Evolutionary conservation across 192 early-diverging fungal genomes (phyloP).

Genomic region (Coemansia sp.): DNA sequence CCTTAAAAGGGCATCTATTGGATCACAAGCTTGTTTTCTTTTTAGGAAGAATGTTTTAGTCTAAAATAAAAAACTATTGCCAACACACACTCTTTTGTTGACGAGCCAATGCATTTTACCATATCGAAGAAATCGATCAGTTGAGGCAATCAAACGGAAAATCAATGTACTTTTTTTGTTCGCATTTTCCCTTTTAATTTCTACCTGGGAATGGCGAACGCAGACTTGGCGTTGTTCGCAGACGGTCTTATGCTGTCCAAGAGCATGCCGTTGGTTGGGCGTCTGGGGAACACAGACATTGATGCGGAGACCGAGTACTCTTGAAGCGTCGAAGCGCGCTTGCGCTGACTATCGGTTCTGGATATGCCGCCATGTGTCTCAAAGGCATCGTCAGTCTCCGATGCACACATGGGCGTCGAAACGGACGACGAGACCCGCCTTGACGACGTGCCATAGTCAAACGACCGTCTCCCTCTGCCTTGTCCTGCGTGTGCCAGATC

Average conservation of each 20-base stretch:
- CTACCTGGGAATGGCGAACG: not conserved
- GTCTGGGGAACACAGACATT: constrained; percentile 30
- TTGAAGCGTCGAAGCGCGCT: constrained; percentile 51
- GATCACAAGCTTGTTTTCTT: no score
- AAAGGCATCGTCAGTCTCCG: not conserved
- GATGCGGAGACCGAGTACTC: constrained; percentile 22
- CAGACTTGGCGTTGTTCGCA: not conserved
- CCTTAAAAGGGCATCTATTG: not conserved
- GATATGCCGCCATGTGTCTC: not conserved
- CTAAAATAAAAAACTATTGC: not conserved
- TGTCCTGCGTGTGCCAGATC: not conserved
- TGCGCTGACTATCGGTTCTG: constrained; percentile 27
- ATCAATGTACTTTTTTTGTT: not conserved
- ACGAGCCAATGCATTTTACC: no score
- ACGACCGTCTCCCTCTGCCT: not conserved
- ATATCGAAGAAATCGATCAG: no score
- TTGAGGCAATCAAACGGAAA: no score
- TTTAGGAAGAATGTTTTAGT: no score
- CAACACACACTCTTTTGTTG: no score
- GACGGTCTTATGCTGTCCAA: constrained; percentile 29
- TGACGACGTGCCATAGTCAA: constrained; percentile 12
- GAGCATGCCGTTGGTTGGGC: constrained; percentile 35
- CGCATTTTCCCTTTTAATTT: not conserved
- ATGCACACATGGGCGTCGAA: not conserved
- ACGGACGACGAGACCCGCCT: constrained; percentile 27